phyloP scores from a whole-genome alignment of 306 rosid genomes.

The Medicago ruthenica region DNA sequence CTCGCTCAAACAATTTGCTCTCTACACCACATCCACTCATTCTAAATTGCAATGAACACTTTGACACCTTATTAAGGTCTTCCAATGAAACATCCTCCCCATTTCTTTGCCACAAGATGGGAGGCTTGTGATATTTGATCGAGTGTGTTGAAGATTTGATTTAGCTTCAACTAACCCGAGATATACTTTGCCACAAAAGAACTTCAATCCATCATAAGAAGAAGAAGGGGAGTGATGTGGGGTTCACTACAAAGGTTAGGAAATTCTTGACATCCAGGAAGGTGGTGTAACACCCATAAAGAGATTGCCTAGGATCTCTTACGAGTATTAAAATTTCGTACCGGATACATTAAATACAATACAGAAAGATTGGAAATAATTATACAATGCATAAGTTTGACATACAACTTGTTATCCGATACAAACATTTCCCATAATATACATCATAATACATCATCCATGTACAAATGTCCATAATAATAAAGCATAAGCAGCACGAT shows the following conservation, averaged over 20 bases:
- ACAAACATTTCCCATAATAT: no score
- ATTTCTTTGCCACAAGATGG: conserved; percentile 4
- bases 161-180: conserved; percentile 27
- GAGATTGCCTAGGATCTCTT: no score
- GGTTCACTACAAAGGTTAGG: conserved; percentile 13
- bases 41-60: conserved; percentile 38
- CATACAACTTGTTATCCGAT: no score
- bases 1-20: conserved; percentile 43
- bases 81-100: conserved; percentile 2
- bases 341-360: no score
- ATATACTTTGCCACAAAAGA: conserved; percentile 32
- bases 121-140: conserved; percentile 33
- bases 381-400: no score
- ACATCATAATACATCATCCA: no score
- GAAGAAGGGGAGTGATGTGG: conserved; percentile 38
- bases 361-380: no score
- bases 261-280: conserved; percentile 47
- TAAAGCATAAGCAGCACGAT: no score
- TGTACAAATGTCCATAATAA: no score
- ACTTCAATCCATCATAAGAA: conserved; percentile 46
- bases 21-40: conserved; percentile 39
- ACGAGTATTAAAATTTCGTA: no score
- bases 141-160: conserved; percentile 38
- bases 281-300: no score
- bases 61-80: conserved; percentile 32